Evolutionary conservation across 2,329 filamentous ascomycete genomes (phyloP).

Genomic region (Aspergillus sp.): DNA sequence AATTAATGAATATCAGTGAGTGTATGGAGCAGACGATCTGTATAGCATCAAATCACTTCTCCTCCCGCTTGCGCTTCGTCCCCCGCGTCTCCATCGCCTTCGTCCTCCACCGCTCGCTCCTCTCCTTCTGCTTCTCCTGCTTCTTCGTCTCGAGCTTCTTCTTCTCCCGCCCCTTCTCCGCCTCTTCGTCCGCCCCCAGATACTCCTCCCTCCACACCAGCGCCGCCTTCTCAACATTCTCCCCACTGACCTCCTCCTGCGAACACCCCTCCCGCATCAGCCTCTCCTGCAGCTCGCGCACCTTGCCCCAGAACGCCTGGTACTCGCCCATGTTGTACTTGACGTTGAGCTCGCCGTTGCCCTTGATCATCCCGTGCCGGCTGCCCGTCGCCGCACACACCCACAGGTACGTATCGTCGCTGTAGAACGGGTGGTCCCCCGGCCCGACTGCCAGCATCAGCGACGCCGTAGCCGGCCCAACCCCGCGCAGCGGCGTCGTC

Average conservation of each 20-base stretch:
- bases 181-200: not conserved
- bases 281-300: slow-evolving; percentile 19
- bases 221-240: slow-evolving; percentile 38
- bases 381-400: slow-evolving; percentile 28
- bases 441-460: slow-evolving; percentile 39
- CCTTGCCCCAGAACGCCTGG: slow-evolving; percentile 29
- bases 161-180: not conserved
- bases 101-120: not conserved
- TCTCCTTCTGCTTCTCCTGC: not conserved
- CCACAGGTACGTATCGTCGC: slow-evolving; percentile 44
- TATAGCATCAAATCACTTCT: not conserved
- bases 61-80: not conserved
- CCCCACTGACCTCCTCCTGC: slow-evolving; percentile 22
- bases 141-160: not conserved
- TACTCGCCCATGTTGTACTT: slow-evolving; percentile 44
- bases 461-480: slow-evolving; percentile 44
- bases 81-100: slow-evolving; percentile 1
- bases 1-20: no score
- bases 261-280: slow-evolving; percentile 11
- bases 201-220: slow-evolving; percentile 32
- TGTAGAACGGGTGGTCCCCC: slow-evolving; percentile 39
- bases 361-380: not conserved
- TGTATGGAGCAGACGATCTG: no score
- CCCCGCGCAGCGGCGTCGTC: slow-evolving; percentile 37
- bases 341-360: slow-evolving; percentile 32